Percentiles rank a stretch among this genome's conserved stretches.
Evolutionary conservation across 306 rosid genomes (phyloP).

Genomic region (Lagenaria siceraria): DNA sequence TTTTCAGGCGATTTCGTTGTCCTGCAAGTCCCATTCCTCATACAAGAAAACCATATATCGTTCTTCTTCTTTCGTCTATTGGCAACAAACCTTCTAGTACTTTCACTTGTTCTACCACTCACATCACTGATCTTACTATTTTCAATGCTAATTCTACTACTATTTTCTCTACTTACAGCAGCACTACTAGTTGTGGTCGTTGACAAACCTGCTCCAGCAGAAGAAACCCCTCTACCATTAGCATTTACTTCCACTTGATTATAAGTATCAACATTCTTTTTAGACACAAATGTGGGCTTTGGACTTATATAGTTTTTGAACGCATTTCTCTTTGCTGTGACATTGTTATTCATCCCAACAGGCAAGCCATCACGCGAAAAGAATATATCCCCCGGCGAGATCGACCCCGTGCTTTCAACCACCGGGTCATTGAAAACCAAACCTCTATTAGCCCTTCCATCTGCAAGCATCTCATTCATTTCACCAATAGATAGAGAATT

Average conservation of each 20-base stretch:
- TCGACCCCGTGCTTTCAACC: constrained; percentile 42
- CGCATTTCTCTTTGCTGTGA: constrained; percentile 18
- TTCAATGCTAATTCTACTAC: constrained; percentile 19
- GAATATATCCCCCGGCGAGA: constrained; percentile 66
- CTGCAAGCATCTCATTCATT: constrained; percentile 52
- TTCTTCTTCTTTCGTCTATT: constrained; percentile 37
- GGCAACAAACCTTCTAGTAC: constrained; percentile 42
- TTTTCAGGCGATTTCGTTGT: constrained; percentile 50
- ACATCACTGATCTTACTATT: constrained; percentile 37
- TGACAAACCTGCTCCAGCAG: constrained; percentile 20
- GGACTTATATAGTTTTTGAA: constrained; percentile 16
- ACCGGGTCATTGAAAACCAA: constrained; percentile 2
- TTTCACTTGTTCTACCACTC: constrained; percentile 39
- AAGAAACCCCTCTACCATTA: constrained; percentile 14
- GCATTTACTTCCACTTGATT: constrained; percentile 18
- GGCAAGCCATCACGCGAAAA: constrained; percentile 51
- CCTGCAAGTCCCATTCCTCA: constrained; percentile 51
- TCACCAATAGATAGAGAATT: constrained; percentile 39
- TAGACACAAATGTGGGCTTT: constrained; percentile 17
- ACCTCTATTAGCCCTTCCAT: constrained; percentile 26
- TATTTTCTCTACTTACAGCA: constrained; percentile 29
- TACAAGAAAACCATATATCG: constrained; percentile 54
- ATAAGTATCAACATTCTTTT: constrained; percentile 15
- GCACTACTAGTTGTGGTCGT: constrained; percentile 26
- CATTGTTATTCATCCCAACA: constrained; percentile 16